Percentiles rank a stretch among this genome's conserved stretches.
phyloP scores from a whole-genome alignment of 2,329 filamentous ascomycete species.

The Fusarium devonianum region DNA sequence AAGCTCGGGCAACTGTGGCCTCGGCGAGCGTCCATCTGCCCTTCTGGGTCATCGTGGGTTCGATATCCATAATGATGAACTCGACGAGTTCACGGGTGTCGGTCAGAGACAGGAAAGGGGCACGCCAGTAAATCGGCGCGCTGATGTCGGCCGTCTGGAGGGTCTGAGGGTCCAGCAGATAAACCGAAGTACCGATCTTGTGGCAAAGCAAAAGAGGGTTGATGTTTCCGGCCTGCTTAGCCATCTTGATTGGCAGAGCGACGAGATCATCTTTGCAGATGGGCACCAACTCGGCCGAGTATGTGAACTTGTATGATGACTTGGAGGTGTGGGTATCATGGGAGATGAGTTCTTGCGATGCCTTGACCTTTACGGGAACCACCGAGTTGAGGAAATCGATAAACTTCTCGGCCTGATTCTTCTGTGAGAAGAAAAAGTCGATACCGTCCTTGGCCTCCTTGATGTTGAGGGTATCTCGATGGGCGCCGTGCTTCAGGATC shows the following conservation, averaged over 20 bases:
- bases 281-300: slow-evolving; percentile 86
- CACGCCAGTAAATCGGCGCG: slow-evolving; percentile 85
- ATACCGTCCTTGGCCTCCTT: slow-evolving; percentile 95
- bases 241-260: slow-evolving; percentile 88
- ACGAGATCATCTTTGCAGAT: slow-evolving; percentile 98
- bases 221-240: slow-evolving; percentile 88
- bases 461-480: slow-evolving; percentile 95
- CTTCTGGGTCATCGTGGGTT: slow-evolving; percentile 75
- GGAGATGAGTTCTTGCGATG: slow-evolving; percentile 85
- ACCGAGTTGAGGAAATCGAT: slow-evolving; percentile 89
- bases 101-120: slow-evolving; percentile 83
- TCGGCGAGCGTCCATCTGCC: slow-evolving; percentile 88
- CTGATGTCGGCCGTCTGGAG: slow-evolving; percentile 90
- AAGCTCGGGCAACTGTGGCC: slow-evolving; percentile 84
- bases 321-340: slow-evolving; percentile 90
- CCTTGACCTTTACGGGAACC: slow-evolving; percentile 78
- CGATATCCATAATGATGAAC: slow-evolving; percentile 95
- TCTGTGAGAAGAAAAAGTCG: slow-evolving; percentile 90
- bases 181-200: slow-evolving; percentile 86
- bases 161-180: slow-evolving; percentile 87
- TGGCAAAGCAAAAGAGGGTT: slow-evolving; percentile 85
- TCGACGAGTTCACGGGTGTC: slow-evolving; percentile 87
- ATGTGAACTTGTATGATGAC: slow-evolving; percentile 95
- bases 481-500: slow-evolving; percentile 91
- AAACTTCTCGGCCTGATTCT: slow-evolving; percentile 92